These are phyloP conservation scores for Boletus vermiculosoides DNA, from an alignment of 768 basidiomycete species.

Conservation along the genomic window DNA sequence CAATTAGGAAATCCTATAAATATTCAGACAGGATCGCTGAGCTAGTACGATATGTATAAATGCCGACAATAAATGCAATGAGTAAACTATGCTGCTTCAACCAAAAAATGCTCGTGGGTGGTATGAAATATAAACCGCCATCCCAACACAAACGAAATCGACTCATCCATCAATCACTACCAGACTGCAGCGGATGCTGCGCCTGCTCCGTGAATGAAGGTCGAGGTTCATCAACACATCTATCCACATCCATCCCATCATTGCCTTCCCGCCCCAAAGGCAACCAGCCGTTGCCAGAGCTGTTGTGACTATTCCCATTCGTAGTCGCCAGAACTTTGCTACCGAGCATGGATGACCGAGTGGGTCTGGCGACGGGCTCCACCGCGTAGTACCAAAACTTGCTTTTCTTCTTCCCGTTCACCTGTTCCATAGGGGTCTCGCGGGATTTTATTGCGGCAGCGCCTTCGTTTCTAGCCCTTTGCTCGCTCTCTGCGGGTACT, in stretches of 20 bases:
- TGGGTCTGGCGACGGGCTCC: conserved; percentile 53
- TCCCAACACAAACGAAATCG: conserved; percentile 10
- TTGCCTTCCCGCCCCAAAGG: not conserved
- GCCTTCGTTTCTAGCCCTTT: conserved; percentile 52
- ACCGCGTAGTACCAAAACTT: conserved; percentile 90
- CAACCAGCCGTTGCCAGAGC: conserved; percentile 9
- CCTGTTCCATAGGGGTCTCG: conserved; percentile 71
- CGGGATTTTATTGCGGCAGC: conserved; percentile 68
- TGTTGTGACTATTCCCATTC: conserved; percentile 24
- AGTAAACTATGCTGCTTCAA: conserved; percentile 30
- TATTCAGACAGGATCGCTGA: not conserved
- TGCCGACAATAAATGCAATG: conserved; percentile 26
- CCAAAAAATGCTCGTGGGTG: conserved; percentile 30
- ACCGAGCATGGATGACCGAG: conserved; percentile 12
- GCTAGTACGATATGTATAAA: conserved; percentile 20
- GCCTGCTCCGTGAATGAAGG: conserved; percentile 17
- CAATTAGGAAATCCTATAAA: conserved; percentile 12
- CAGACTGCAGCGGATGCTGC: conserved; percentile 13
- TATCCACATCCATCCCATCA: conserved; percentile 26
- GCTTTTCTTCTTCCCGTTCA: conserved; percentile 80
- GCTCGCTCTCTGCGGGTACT: conserved; percentile 31
- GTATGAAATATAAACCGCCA: conserved; percentile 26
- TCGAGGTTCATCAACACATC: conserved; percentile 12
- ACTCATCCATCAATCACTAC: conserved; percentile 7
- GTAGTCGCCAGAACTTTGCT: conserved; percentile 13